A percentile compares a stretch with the other conserved stretches of the same genome.
These are phyloP conservation scores for Allium cepa DNA, from an alignment of 106 monocot genomes.

Conservation along the genomic window DNA sequence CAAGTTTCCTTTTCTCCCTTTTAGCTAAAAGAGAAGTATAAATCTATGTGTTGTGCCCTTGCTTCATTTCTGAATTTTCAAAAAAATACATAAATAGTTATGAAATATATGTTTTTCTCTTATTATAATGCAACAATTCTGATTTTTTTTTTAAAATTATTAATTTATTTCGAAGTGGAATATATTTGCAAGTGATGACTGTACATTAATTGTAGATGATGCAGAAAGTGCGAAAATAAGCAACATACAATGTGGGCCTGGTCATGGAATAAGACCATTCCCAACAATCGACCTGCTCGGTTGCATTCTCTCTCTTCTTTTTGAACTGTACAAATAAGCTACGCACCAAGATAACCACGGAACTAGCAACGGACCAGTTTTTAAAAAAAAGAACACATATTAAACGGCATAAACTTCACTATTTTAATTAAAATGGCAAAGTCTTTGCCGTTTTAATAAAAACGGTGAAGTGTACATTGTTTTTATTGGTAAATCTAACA, in stretches of 20 bases:
- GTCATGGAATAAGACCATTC: slow-evolving; percentile 79
- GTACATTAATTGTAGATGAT: slow-evolving; percentile 61
- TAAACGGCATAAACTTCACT: too few relatives aligned
- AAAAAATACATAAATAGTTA: too few relatives aligned
- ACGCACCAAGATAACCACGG: too few relatives aligned
- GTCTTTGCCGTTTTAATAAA: too few relatives aligned
- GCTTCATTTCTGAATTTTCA: neutral
- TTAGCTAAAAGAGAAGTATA: slow-evolving; percentile 30
- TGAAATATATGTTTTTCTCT: neutral
- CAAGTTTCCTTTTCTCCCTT: slow-evolving; percentile 22
- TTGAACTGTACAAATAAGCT: too few relatives aligned
- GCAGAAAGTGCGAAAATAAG: slow-evolving; percentile 23
- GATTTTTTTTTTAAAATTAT: neutral
- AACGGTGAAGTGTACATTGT: too few relatives aligned
- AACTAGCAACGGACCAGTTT: too few relatives aligned
- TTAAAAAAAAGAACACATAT: too few relatives aligned
- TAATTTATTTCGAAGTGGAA: neutral
- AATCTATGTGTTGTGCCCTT: slow-evolving; percentile 44
- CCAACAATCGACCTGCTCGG: too few relatives aligned
- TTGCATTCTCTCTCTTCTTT: too few relatives aligned
- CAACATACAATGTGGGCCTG: slow-evolving; percentile 58
- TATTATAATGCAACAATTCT: neutral
- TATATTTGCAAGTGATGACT: slow-evolving; percentile 67
- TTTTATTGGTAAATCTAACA: too few relatives aligned
- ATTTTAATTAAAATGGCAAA: too few relatives aligned